A percentile compares a stretch with the other conserved stretches of the same genome.
phyloP scores from a whole-genome alignment of 768 basidiomycete species.

The Termitomyces sp. region DNA sequence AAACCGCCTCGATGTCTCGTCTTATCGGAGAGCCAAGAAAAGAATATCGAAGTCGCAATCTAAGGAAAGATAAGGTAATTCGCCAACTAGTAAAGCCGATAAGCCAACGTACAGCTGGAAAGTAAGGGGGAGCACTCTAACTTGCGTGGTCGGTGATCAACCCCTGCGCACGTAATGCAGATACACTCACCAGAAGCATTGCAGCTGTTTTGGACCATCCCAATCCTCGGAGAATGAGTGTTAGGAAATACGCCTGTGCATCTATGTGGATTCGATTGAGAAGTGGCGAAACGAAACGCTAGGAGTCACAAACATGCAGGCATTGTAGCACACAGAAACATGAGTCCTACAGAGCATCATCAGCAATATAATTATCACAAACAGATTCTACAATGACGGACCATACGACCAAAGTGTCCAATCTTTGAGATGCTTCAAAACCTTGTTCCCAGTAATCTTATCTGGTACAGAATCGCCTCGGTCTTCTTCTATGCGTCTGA shows the following conservation, averaged over 20 bases:
- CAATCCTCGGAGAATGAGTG: slow-evolving; percentile 41
- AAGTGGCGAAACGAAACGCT: neutral
- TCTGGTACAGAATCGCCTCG: slow-evolving; percentile 47
- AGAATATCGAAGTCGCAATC: slow-evolving; percentile 34
- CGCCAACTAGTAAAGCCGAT: neutral
- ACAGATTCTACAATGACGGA: slow-evolving; percentile 13
- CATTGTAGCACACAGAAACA: slow-evolving; percentile 40
- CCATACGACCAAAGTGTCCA: slow-evolving; percentile 46
- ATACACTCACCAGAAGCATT: slow-evolving; percentile 35
- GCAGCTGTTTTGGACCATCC: slow-evolving; percentile 31
- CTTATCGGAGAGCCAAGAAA: slow-evolving; percentile 43
- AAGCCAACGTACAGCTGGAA: slow-evolving; percentile 29
- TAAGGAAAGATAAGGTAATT: slow-evolving; percentile 7
- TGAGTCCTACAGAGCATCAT: slow-evolving; percentile 25
- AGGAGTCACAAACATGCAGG: slow-evolving; percentile 29
- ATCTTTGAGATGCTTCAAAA: slow-evolving; percentile 34
- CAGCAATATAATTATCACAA: neutral
- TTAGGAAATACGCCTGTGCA: slow-evolving; percentile 40
- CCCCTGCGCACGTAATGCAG: neutral
- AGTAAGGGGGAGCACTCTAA: slow-evolving; percentile 43
- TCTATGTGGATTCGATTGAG: slow-evolving; percentile 16
- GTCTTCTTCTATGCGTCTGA: slow-evolving; percentile 43
- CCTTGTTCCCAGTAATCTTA: slow-evolving; percentile 27
- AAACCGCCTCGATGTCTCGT: slow-evolving; percentile 36
- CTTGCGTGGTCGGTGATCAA: neutral